Percentiles rank a stretch among this genome's conserved stretches.
These are phyloP conservation scores for Diaporthe sp. DNA, from an alignment of 2,329 filamentous ascomycete genomes.

Conservation along the genomic window DNA sequence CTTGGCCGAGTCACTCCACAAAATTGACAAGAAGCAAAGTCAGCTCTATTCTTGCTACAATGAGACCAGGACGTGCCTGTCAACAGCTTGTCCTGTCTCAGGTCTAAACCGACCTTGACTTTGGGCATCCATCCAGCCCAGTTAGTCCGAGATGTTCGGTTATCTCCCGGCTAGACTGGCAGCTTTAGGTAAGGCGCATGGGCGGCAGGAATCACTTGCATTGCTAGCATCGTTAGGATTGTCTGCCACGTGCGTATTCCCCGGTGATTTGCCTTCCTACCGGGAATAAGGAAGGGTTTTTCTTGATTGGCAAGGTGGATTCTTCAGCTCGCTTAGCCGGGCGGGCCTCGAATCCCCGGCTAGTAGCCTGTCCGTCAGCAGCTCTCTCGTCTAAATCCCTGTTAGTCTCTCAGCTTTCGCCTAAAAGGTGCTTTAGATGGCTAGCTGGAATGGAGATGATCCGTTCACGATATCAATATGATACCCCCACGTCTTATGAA, in stretches of 20 bases:
- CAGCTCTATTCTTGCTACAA: background rate
- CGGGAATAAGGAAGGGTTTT: background rate
- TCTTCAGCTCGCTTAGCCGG: slow-evolving; percentile 12
- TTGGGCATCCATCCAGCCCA: background rate
- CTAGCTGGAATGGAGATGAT: too few species aligned
- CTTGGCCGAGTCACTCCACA: background rate
- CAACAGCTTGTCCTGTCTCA: background rate
- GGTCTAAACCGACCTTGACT: background rate
- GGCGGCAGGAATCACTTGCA: slow-evolving; percentile 11
- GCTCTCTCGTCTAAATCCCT: background rate
- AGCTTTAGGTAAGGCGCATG: background rate
- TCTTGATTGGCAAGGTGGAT: background rate
- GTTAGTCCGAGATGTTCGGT: background rate
- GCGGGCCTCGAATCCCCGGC: background rate
- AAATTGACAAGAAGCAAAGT: background rate
- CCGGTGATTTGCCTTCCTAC: background rate
- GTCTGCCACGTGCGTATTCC: slow-evolving; percentile 6
- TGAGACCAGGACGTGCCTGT: slow-evolving; percentile 3
- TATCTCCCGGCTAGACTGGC: background rate
- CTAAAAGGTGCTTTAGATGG: background rate
- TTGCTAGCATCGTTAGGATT: background rate
- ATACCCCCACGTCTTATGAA: background rate
- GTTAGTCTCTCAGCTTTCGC: background rate
- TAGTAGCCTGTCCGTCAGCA: background rate
- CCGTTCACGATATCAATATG: too few species aligned